These are phyloP conservation scores for Nicotiana paniculata DNA, from an alignment of 257 asterid genomes.

Conservation along the genomic window DNA sequence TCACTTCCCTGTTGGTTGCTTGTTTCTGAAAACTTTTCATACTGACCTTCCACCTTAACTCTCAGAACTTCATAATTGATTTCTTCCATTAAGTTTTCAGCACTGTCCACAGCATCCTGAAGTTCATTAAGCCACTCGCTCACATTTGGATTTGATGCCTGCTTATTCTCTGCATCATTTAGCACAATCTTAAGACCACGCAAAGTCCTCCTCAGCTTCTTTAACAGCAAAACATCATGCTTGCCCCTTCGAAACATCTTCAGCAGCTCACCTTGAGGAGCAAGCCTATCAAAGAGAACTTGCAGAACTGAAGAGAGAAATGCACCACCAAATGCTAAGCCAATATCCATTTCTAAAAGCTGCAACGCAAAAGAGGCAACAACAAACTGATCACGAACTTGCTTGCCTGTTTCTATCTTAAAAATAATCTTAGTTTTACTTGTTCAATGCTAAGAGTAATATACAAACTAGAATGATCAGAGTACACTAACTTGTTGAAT, in stretches of 20 bases:
- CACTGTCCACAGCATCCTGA: background rate
- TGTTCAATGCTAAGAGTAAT: too few relatives aligned
- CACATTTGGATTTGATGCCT: background rate
- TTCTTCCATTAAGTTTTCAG: background rate
- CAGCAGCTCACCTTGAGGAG: background rate
- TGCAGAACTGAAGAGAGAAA: constrained; percentile 6
- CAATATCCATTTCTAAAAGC: background rate
- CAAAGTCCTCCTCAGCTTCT: background rate
- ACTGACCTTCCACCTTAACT: background rate
- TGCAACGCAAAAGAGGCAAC: too few relatives aligned
- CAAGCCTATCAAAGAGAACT: background rate
- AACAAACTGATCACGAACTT: too few relatives aligned
- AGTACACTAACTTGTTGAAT: too few relatives aligned
- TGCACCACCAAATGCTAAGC: constrained; percentile 3
- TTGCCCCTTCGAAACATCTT: background rate
- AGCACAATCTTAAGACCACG: background rate
- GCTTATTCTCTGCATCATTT: background rate
- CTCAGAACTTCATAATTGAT: background rate
- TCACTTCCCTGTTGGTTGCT: background rate
- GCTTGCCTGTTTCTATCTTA: too few relatives aligned
- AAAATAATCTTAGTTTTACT: too few relatives aligned
- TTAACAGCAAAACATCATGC: background rate
- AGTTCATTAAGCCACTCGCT: background rate
- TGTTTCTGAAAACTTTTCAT: background rate
- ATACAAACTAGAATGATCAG: too few relatives aligned